Conservation (phyloP, 352 stramenopile species). For the Globisporangium okanoganense region DNA sequence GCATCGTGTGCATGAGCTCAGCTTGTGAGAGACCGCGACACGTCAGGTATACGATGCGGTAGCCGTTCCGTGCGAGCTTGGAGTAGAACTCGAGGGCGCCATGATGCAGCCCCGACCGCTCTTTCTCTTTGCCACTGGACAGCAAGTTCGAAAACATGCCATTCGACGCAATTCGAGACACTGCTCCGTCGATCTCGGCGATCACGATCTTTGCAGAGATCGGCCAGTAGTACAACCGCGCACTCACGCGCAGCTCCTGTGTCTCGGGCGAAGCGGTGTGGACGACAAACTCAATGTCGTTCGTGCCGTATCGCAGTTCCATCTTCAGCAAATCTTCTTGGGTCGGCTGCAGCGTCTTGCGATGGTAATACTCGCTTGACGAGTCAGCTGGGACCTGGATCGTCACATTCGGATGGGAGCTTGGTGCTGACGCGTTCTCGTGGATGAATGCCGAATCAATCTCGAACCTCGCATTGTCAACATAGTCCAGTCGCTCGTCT, state of each 20-base stretch:
- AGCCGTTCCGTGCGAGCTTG: conserved; percentile 62
- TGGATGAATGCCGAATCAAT: conserved; percentile 8
- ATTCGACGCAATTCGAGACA: conserved; percentile 39
- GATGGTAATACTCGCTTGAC: conserved; percentile 27
- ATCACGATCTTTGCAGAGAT: conserved; percentile 75
- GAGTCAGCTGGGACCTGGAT: conserved; percentile 1
- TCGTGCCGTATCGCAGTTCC: conserved; percentile 50
- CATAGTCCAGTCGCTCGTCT: not conserved
- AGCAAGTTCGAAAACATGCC: conserved; percentile 28
- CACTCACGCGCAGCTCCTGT: conserved; percentile 35
- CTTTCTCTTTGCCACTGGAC: conserved; percentile 40
- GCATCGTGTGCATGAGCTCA: conserved; percentile 35
- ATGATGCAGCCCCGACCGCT: conserved; percentile 38
- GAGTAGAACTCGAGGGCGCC: conserved; percentile 77
- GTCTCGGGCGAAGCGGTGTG: conserved; percentile 8
- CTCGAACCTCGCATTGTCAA: not conserved
- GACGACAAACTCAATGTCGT: conserved; percentile 71
- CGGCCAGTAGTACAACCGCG: conserved; percentile 72
- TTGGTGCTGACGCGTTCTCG: not conserved
- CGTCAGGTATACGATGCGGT: conserved; percentile 80
- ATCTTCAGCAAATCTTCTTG: conserved; percentile 60
- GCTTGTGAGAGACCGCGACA: conserved; percentile 54
- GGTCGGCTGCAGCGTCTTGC: conserved; percentile 60
- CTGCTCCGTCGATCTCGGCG: conserved; percentile 77
- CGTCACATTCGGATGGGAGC: not conserved